These are phyloP conservation scores for Fusarium newnesense DNA, from an alignment of 2,329 filamentous ascomycete species.

Conservation along the genomic window DNA sequence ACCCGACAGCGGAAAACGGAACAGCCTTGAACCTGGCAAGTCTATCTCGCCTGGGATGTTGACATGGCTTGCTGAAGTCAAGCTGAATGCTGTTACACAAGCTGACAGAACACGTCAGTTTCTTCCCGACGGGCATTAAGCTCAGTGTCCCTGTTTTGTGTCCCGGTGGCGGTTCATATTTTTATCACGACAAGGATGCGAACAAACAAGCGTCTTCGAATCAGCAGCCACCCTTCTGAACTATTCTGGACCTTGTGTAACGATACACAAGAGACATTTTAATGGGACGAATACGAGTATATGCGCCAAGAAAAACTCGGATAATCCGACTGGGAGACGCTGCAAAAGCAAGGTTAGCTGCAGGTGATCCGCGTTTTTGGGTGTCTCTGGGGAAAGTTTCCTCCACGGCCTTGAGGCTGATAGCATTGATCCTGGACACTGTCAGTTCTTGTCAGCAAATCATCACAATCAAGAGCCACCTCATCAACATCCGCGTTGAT, in stretches of 20 bases:
- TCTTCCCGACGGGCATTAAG: constrained; percentile 14
- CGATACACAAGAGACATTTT: constrained; percentile 11
- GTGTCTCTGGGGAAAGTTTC: not conserved
- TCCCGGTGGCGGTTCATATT: not conserved
- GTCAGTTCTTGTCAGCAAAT: not conserved
- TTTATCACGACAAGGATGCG: not conserved
- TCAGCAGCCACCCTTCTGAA: constrained; percentile 8
- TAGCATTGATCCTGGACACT: not conserved
- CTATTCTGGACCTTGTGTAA: constrained; percentile 1
- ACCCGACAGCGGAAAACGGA: not conserved
- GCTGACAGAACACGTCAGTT: constrained; percentile 4
- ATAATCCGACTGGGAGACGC: constrained; percentile 20
- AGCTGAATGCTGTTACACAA: constrained; percentile 5
- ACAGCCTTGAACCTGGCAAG: not conserved
- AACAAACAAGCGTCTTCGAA: constrained; percentile 1
- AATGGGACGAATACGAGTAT: constrained; percentile 36
- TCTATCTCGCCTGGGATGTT: not conserved
- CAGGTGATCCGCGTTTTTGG: not conserved
- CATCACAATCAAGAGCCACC: not conserved
- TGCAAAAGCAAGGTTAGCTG: not conserved
- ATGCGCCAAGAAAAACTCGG: constrained; percentile 1
- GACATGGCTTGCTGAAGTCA: not conserved
- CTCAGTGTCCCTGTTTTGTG: not conserved
- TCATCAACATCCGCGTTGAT: not conserved
- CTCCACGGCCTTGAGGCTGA: not conserved